A percentile compares a stretch with the other conserved stretches of the same genome.
Evolutionary conservation across 768 basidiomycete species (phyloP).

Genomic region (Obba rivulosa): DNA sequence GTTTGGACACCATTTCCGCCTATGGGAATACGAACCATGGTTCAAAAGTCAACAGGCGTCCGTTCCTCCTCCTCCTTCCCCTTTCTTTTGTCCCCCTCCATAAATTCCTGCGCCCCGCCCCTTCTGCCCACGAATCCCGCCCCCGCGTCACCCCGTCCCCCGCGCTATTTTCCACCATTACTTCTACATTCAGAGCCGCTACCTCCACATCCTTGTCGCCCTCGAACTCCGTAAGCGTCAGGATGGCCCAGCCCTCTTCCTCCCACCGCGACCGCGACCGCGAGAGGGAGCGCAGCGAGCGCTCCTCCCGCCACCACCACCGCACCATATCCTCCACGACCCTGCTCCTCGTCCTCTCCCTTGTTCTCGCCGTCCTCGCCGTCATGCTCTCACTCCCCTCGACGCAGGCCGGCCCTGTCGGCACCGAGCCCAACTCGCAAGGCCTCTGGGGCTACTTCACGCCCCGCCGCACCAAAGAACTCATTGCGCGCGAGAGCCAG

Average conservation of each 20-base stretch:
- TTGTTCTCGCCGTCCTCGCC: conserved; percentile 82
- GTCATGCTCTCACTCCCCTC: conserved; percentile 86
- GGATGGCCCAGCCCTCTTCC: conserved; percentile 86
- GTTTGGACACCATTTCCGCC: conserved; percentile 20
- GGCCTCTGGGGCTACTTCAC: conserved; percentile 72
- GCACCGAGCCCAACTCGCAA: conserved; percentile 33
- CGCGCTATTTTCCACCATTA: conserved; percentile 37
- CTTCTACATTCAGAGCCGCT: conserved; percentile 58
- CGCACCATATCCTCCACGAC: conserved; percentile 89
- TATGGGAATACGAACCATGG: conserved; percentile 24
- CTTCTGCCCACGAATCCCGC: conserved; percentile 5
- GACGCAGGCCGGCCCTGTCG: conserved; percentile 20
- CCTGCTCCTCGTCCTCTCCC: conserved; percentile 78
- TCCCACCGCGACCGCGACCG: conserved; percentile 66
- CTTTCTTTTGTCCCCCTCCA: conserved; percentile 18
- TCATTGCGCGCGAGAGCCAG: conserved; percentile 72
- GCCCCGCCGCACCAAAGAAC: conserved; percentile 76
- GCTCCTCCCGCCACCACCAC: conserved; percentile 64
- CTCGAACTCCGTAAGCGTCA: conserved; percentile 56
- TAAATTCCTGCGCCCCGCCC: conserved; percentile 18
- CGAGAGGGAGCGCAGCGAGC: conserved; percentile 47
- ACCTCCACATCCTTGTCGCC: conserved; percentile 78
- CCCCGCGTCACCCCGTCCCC: conserved; percentile 17
- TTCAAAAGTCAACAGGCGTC: conserved; percentile 22
- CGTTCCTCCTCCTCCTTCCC: conserved; percentile 17